Conservation (phyloP, 495 filamentous ascomycete genomes). For the Neurospora discreta region DNA sequence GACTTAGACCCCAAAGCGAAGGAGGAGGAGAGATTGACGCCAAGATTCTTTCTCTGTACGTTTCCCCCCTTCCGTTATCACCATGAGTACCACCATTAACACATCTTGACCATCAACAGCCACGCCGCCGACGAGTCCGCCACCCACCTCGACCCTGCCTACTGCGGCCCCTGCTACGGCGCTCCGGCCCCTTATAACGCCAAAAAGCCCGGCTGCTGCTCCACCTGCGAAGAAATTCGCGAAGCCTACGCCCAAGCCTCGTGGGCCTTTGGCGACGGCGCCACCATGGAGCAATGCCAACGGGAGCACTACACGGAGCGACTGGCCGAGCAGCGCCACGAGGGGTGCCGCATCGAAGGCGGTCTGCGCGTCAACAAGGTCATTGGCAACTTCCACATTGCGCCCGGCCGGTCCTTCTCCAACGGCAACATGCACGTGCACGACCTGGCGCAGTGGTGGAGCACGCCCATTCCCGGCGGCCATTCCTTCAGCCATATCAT, state of each 20-base stretch:
- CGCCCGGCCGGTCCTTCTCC: conserved; percentile 78
- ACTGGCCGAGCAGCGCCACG: conserved; percentile 72
- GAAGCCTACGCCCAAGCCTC: conserved; percentile 80
- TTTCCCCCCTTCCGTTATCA: background rate
- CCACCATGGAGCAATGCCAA: conserved; percentile 90
- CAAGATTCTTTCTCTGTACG: conserved; percentile 64
- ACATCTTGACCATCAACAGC: conserved; percentile 24
- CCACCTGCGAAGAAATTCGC: conserved; percentile 91
- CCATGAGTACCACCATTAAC: conserved; percentile 3
- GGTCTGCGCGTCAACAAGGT: conserved; percentile 94
- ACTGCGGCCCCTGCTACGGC: conserved; percentile 92
- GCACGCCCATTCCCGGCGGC: conserved; percentile 44
- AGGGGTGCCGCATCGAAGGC: conserved; percentile 93
- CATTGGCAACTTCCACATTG: conserved; percentile 97
- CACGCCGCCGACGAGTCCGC: conserved; percentile 51
- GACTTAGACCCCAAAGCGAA: conserved; percentile 57
- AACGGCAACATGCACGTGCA: conserved; percentile 95
- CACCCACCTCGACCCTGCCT: conserved; percentile 76
- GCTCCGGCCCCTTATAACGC: conserved; percentile 60
- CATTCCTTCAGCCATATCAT: conserved; percentile 90
- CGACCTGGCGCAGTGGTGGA: conserved; percentile 87
- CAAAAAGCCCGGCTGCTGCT: conserved; percentile 75
- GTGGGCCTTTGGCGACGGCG: conserved; percentile 89
- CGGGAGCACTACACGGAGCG: conserved; percentile 86
- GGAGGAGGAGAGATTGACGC: conserved; percentile 71